Percentiles rank a stretch among this genome's conserved stretches.
Conservation (phyloP, 441 rosid genomes). For the Euphorbia celastroides region DNA sequence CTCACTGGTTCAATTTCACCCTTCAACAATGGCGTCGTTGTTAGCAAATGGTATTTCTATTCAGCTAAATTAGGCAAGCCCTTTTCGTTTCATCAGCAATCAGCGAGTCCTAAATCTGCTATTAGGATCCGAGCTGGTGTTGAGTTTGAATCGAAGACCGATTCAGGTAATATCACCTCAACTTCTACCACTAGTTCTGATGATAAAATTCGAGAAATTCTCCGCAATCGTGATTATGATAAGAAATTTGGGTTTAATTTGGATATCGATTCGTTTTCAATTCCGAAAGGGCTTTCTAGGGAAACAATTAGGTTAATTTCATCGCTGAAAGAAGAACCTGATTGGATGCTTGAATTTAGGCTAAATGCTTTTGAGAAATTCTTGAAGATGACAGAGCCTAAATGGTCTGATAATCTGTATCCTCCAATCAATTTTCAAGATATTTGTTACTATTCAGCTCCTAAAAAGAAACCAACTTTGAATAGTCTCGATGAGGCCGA, state of each 20-base stretch:
- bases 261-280: conserved; percentile 71
- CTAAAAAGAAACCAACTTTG: conserved; percentile 73
- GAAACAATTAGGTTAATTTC: conserved; percentile 70
- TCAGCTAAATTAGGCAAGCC: conserved; percentile 10
- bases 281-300: conserved; percentile 78
- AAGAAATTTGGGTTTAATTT: conserved; percentile 59
- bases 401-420: conserved; percentile 83
- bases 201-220: conserved; percentile 61
- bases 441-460: conserved; percentile 86
- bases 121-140: conserved; percentile 27
- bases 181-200: conserved; percentile 31
- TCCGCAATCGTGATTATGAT: conserved; percentile 61
- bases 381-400: conserved; percentile 60
- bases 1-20: neutral
- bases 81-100: conserved; percentile 13
- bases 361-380: conserved; percentile 72
- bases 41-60: conserved; percentile 20
- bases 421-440: conserved; percentile 70
- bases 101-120: neutral
- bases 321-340: conserved; percentile 67
- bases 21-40: conserved; percentile 27
- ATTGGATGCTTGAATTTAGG: conserved; percentile 86
- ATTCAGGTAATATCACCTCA: conserved; percentile 43
- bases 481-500: conserved; percentile 84
- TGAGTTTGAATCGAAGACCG: conserved; percentile 28